These are phyloP conservation scores for Gossypium stocksii DNA, from an alignment of 345 rosid genomes.

Conservation along the genomic window DNA sequence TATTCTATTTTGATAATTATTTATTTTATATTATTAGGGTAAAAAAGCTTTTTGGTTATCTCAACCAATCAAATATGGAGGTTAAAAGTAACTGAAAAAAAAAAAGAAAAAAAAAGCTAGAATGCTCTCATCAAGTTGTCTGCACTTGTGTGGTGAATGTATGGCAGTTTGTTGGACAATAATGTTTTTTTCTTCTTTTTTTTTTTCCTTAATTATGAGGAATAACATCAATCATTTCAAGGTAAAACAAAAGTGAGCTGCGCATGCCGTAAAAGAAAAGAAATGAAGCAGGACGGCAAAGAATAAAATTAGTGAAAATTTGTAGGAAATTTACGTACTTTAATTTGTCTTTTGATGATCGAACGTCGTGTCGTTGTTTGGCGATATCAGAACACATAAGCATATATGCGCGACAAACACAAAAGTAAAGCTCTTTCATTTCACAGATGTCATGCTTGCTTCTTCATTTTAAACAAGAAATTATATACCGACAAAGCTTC, in stretches of 20 bases:
- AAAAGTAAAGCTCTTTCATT: too few relatives aligned
- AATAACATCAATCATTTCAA: constrained; percentile 5
- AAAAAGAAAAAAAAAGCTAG: background rate
- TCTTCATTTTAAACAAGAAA: too few relatives aligned
- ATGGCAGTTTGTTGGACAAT: background rate
- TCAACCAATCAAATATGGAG: background rate
- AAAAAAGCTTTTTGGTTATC: background rate
- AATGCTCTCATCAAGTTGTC: background rate
- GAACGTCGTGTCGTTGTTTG: too few relatives aligned
- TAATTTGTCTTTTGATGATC: too few relatives aligned
- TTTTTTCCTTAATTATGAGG: constrained; percentile 4
- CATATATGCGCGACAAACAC: too few relatives aligned
- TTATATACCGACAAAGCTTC: too few relatives aligned
- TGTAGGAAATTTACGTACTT: background rate
- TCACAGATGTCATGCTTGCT: too few relatives aligned
- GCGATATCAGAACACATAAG: too few relatives aligned
- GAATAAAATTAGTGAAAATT: background rate
- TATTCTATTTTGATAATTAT: too few relatives aligned
- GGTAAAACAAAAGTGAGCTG: background rate
- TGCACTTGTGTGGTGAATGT: background rate
- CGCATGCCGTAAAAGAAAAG: constrained; percentile 5
- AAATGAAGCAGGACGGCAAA: background rate
- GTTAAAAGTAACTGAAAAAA: background rate
- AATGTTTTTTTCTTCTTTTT: background rate
- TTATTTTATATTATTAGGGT: too few relatives aligned